phyloP scores from a whole-genome alignment of 1,284 basidiomycete species.

The Stereum hirsutum region DNA sequence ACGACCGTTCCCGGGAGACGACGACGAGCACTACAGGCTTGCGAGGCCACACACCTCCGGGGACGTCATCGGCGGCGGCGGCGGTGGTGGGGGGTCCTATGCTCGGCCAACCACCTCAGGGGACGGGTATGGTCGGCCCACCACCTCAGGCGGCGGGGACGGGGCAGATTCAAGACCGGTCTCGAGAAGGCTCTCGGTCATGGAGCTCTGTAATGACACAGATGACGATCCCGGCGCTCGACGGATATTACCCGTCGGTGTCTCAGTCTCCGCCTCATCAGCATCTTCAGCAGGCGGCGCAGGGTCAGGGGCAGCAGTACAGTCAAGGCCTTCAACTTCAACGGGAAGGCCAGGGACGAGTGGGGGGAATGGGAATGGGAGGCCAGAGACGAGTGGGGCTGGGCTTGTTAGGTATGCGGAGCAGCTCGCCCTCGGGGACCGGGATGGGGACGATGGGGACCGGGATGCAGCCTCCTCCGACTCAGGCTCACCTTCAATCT shows the following conservation, averaged over 20 bases:
- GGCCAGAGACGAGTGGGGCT: conserved; percentile 38
- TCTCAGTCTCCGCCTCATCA: conserved; percentile 16
- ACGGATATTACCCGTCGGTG: conserved; percentile 23
- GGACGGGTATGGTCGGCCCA: too few species aligned
- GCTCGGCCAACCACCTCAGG: too few species aligned
- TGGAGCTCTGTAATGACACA: conserved; percentile 76
- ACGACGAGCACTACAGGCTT: too few species aligned
- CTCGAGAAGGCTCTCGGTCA: conserved; percentile 68
- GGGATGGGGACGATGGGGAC: conserved; percentile 34
- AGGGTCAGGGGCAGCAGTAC: conserved; percentile 9
- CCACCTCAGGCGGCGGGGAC: conserved; percentile 29
- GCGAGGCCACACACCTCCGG: too few species aligned
- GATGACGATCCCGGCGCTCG: conserved; percentile 26
- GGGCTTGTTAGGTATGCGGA: conserved; percentile 36
- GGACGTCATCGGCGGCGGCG: conserved; percentile 17
- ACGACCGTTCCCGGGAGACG: conserved; percentile 50
- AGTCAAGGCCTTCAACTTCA: conserved; percentile 4
- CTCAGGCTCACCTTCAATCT: conserved; percentile 15
- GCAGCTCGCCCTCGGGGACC: conserved; percentile 39
- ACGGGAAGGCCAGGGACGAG: background rate
- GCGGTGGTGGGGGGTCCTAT: too few species aligned
- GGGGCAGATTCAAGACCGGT: conserved; percentile 56
- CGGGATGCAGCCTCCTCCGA: conserved; percentile 26
- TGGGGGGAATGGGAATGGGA: conserved; percentile 20
- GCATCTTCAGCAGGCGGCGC: conserved; percentile 16